Conservation (phyloP, 2,329 filamentous ascomycete genomes). For the Colletotrichum simmondsii region DNA sequence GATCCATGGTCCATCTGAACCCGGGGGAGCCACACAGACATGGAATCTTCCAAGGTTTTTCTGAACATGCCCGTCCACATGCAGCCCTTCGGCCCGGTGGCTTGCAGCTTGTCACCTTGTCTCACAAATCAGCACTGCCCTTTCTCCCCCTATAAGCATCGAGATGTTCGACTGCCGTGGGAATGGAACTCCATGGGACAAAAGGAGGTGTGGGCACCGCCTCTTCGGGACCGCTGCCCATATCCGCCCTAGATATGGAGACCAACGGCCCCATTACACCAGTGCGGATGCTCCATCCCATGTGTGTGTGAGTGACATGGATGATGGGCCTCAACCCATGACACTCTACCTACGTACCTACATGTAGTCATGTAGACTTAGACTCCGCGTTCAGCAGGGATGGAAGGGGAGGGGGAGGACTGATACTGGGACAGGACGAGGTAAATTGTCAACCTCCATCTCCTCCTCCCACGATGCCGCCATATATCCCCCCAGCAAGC, state of each 20-base stretch:
- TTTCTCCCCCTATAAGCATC: background rate
- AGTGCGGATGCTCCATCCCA: background rate
- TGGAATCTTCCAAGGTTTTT: constrained; percentile 20
- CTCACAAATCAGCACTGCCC: background rate
- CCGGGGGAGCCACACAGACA: constrained; percentile 3
- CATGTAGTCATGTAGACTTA: background rate
- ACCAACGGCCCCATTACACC: background rate
- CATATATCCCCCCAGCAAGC: constrained; percentile 26
- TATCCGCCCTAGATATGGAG: constrained; percentile 32
- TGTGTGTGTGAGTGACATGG: background rate
- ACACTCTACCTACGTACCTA: background rate
- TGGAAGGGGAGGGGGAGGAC: background rate
- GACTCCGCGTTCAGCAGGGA: constrained; percentile 11
- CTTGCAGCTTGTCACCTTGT: constrained; percentile 25
- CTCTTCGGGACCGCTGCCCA: constrained; percentile 15
- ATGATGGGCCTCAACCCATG: background rate
- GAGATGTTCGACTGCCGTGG: background rate
- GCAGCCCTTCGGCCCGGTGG: constrained; percentile 26
- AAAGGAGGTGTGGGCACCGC: background rate
- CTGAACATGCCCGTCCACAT: background rate
- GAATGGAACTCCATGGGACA: background rate
- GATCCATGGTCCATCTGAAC: constrained; percentile 3
- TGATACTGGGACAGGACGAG: background rate
- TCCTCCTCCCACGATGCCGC: constrained; percentile 9
- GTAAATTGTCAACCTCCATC: constrained; percentile 14